Conservation (phyloP, 352 stramenopile genomes). For the Globisporangium acanthophoron region DNA sequence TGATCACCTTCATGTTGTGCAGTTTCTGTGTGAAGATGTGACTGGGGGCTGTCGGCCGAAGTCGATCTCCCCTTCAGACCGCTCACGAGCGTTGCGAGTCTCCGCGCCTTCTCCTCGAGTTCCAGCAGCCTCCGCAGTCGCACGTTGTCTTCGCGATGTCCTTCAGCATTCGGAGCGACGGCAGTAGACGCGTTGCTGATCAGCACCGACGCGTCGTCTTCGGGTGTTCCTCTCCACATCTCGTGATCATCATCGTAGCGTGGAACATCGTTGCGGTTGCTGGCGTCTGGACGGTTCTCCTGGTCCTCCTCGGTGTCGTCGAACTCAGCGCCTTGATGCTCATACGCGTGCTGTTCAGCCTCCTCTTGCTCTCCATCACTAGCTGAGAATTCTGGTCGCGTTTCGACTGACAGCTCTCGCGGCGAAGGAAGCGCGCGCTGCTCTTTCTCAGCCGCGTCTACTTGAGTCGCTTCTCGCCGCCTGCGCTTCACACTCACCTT, state of each 20-base stretch:
- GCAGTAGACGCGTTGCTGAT: not conserved
- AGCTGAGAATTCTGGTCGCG: not conserved
- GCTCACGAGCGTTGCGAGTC: slow-evolving; percentile 9
- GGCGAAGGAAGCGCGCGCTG: not conserved
- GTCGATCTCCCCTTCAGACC: slow-evolving; percentile 1
- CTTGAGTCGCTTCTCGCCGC: not conserved
- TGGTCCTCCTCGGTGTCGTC: slow-evolving; percentile 2
- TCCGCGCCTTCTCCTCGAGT: slow-evolving; percentile 9
- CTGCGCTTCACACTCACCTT: slow-evolving; percentile 7
- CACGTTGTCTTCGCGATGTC: not conserved
- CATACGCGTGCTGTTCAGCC: not conserved
- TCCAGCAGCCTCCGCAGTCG: slow-evolving; percentile 4
- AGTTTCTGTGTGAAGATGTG: not conserved
- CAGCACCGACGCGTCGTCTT: slow-evolving; percentile 7
- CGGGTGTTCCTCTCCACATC: not conserved
- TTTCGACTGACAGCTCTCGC: not conserved
- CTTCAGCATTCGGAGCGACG: too few relatives aligned
- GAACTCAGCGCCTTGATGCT: not conserved
- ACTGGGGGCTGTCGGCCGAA: not conserved
- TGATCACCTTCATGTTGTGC: not conserved
- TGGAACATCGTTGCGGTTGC: not conserved
- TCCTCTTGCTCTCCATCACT: not conserved
- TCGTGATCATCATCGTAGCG: not conserved
- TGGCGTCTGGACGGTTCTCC: slow-evolving; percentile 6
- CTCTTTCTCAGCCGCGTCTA: not conserved